Base-by-base conservation (phyloP, 2,329 filamentous ascomycete genomes). In the Mycosphaerella sp. region DNA sequence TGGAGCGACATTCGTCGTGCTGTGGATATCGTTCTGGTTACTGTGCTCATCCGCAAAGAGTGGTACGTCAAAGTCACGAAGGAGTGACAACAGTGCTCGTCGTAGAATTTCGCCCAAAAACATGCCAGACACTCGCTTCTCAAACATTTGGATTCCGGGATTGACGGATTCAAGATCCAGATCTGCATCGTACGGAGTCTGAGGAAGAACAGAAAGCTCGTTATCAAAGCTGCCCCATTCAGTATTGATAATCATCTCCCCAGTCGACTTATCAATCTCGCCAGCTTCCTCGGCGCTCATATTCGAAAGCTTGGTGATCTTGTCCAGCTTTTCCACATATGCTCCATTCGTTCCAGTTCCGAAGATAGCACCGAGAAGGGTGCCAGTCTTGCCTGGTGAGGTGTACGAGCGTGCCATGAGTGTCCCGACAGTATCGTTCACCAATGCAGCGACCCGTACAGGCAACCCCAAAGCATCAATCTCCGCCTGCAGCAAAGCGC, bases 181-280 rank as follows among this genome's bases (percentile, higher is more conserved):
- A 51, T 82, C 78, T 44, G 76, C 73, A 67, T 98, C 93, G 73
- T 89, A 97, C 0, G 81, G 74, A 0, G 91, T 97, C 63, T 83
- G 85, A 41, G 91, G 93, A 36, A 98, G 78, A 16, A 95, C 86
- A 61, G 85, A 87, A 59, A 97, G 81, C 62, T 86, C 81, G 73
- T 97, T 97, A 72, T 98, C 93, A 65, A 98, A 98, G 51, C 89
- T 95, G 56, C 93, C 93, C 93, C 93, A 98, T 73, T 98, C 93
- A 0, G 87, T 91, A 73, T 98, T 98, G 72, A 98, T 80, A 52
- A 98, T 89, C 93, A 98, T 98, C 62, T 94, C 82, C 46, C 90
- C 89, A 0, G 90, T 94, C 7, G 82, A 82, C 43, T 76, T 76
- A 70, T 96, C 89, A 61, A 86, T 93, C 4, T 85, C 82, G 37